phyloP scores from a whole-genome alignment of 208 protist species.

The Crithidia bombi region DNA sequence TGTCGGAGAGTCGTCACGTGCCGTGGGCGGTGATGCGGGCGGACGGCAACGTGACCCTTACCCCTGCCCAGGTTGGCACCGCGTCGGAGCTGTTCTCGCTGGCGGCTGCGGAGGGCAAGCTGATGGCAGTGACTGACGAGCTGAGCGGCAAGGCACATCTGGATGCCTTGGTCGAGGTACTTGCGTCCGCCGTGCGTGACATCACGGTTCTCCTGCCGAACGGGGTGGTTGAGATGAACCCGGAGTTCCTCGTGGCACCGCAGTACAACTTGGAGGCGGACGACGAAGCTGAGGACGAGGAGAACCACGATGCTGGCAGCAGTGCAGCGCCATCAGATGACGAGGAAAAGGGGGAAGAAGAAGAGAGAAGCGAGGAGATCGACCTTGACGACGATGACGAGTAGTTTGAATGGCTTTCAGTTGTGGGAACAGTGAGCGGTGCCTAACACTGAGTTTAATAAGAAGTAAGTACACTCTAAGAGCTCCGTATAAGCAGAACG shows the following conservation, averaged over 20 bases:
- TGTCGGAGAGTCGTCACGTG: constrained; percentile 74
- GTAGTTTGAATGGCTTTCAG: neutral
- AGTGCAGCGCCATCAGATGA: constrained; percentile 32
- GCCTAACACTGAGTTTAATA: constrained; percentile 7
- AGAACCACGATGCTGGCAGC: constrained; percentile 45
- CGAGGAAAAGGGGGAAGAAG: constrained; percentile 12
- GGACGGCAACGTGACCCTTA: constrained; percentile 47
- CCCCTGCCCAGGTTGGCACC: constrained; percentile 51
- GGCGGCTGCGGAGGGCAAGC: constrained; percentile 51
- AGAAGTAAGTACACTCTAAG: constrained; percentile 12
- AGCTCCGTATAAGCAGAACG: constrained; percentile 16
- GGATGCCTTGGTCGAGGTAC: constrained; percentile 46
- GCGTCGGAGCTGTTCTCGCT: constrained; percentile 68
- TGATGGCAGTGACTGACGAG: constrained; percentile 36
- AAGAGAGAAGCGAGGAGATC: constrained; percentile 36
- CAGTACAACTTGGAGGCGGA: constrained; percentile 62
- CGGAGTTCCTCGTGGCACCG: constrained; percentile 72
- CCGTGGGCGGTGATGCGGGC: constrained; percentile 89
- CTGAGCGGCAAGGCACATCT: constrained; percentile 52
- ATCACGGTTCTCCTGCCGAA: constrained; percentile 75
- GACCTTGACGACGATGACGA: constrained; percentile 34
- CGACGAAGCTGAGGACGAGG: constrained; percentile 34
- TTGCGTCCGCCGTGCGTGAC: constrained; percentile 64
- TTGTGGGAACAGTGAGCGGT: neutral
- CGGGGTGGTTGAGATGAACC: constrained; percentile 80